Base-by-base conservation (phyloP, 2,329 filamentous ascomycete genomes). In the Aspergillus quadrilineatus region DNA sequence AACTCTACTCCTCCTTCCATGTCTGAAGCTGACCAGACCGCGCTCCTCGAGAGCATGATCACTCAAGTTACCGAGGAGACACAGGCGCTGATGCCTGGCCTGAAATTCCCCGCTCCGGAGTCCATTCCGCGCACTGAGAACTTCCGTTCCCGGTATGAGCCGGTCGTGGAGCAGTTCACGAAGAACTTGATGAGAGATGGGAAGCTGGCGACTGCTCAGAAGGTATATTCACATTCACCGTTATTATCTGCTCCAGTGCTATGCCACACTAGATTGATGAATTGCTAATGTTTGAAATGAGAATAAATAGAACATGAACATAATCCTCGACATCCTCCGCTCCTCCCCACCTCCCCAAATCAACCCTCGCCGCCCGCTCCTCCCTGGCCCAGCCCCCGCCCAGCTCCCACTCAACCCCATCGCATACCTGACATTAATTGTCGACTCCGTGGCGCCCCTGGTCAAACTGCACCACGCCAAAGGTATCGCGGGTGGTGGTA, bases 371-470 rank as follows among this genome's bases (percentile, higher is more conserved):
- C 86, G 84, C 45, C 75, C 67, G 54, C 72, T 78, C 42, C 65
- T 77, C 43, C 89, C 91, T 2, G 89, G 89, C 55, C 90, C 92
- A 1, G 89, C 92, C 1, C 80, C 89, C 26, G 79, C 83, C 4
- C 87, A 93, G 66, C 87, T 99, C 8, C 92, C 94, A 2, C 85
- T 96, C 32, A 90, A 97, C 74, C 94, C 94, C 1, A 82, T 95
- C 53, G 83, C 90, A 53, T 99, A 97, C 78, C 86, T 99, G 47
- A 90, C 89, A 10, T 82, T 95, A 32, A 92, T 92, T 32, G 87
- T 99, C 67, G 94, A 99, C 80, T 95, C 90, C 8, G 88, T 99
- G 26, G 90, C 92, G 1, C 94, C 94, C 8, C 82, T 99, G 14
- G 80, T 99, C 68, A 88, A 89, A 63, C 87, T 99, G 69, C 85